Base-by-base conservation (phyloP, 2,329 filamentous ascomycete species). In the Curvularia sp. region DNA sequence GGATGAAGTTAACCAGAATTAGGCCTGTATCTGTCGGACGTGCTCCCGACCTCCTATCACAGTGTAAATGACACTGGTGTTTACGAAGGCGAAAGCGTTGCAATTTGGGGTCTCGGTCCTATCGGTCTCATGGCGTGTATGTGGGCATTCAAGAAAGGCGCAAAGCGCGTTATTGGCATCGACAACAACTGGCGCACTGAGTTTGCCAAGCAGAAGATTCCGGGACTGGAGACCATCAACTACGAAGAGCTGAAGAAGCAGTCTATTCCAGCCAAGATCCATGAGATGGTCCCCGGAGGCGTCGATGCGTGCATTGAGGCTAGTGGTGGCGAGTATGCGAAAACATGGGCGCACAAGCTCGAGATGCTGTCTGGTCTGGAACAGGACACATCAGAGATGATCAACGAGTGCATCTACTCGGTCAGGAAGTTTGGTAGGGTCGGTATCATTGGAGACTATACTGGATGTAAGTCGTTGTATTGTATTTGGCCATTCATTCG, bases 51-150 rank as follows among this genome's bases (percentile, higher is more conserved):
- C 0, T 88, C 88, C 6, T 96, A 91, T 84, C 88, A 96, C 71
- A 87, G 85, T 51, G 91, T 96, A 31, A 88, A 92, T 38, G 92
- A 96, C 70, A 96, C 92, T 0, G 89, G 86, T 2, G 89, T 96
- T 15, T 88, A 90, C 61, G 82, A 88, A 28, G 87, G 85, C 9
- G 91, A 96, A 67, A 81, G 88, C 1, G 91, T 96, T 1, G 92
- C 90, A 30, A 87, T 96, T 59, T 96, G 91, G 86, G 92, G 92
- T 15, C 90, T 88, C 0, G 92, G 92, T 0, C 92, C 92, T 0
- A 90, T 96, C 51, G 92, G 92, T 0, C 90, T 91, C 49, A 95
- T 94, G 78, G 86, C 84, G 2, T 89, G 88, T 0, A 81, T 87
- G 31, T 88, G 86, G 75, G 79, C 88, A 0, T 81, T 91, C 55